phyloP scores from a whole-genome alignment of 805 yeast genomes.

The Saturnispora halmiae region DNA sequence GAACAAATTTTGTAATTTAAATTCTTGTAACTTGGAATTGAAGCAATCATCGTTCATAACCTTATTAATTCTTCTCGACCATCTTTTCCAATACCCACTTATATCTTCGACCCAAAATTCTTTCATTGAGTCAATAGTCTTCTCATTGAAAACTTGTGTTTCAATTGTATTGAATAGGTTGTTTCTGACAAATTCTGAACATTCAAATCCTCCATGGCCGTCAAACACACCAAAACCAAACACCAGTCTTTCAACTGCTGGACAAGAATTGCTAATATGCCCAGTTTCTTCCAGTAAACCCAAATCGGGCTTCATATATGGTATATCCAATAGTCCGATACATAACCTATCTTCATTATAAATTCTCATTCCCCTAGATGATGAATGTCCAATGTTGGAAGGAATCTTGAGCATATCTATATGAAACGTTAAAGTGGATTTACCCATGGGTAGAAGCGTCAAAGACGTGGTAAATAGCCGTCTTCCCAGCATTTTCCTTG shows the following conservation, averaged over 20 bases:
- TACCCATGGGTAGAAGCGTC: conserved; percentile 2
- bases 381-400: conserved; percentile 65
- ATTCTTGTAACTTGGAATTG: not conserved
- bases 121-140: conserved; percentile 34
- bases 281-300: conserved; percentile 11
- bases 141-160: conserved; percentile 29
- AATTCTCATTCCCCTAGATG: conserved; percentile 66
- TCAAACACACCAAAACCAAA: conserved; percentile 77
- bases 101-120: conserved; percentile 48
- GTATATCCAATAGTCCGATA: conserved; percentile 36
- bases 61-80: conserved; percentile 38
- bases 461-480: conserved; percentile 5
- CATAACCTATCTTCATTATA: conserved; percentile 77
- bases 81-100: conserved; percentile 81
- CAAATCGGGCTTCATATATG: conserved; percentile 13
- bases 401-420: conserved; percentile 60
- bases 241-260: conserved; percentile 26
- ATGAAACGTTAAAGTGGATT: conserved; percentile 29
- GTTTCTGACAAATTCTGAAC: conserved; percentile 50
- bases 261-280: conserved; percentile 10
- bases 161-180: conserved; percentile 50
- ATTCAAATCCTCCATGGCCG: conserved; percentile 88
- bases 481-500: not conserved
- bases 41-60: conserved; percentile 7
- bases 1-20: not conserved